A percentile compares a stretch with the other conserved stretches of the same genome.
Conservation (phyloP, 1,284 basidiomycete genomes). For the Puccinia hordei region DNA sequence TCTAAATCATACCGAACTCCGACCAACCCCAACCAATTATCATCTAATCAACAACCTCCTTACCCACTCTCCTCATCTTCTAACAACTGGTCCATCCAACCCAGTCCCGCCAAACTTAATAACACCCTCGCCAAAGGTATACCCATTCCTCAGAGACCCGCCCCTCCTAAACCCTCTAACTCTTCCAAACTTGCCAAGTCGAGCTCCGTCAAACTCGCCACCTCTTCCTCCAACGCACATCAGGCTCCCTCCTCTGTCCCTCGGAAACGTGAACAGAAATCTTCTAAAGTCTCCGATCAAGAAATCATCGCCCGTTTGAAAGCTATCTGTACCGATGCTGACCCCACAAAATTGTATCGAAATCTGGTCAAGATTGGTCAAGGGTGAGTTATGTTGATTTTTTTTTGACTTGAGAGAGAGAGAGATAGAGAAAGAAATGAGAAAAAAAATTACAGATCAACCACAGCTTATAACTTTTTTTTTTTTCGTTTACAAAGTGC, state of each 20-base stretch:
- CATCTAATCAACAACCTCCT: constrained; percentile 53
- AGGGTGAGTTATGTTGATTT: constrained; percentile 67
- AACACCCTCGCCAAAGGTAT: constrained; percentile 34
- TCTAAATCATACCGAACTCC: constrained; percentile 54
- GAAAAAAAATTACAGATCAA: too few relatives aligned
- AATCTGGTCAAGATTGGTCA: constrained; percentile 96
- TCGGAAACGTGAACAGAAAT: constrained; percentile 57
- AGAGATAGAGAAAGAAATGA: too few relatives aligned
- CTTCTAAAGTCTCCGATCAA: constrained; percentile 67
- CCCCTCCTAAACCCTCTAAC: constrained; percentile 44
- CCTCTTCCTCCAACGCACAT: constrained; percentile 63
- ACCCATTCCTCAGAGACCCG: constrained; percentile 45
- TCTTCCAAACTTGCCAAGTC: constrained; percentile 53
- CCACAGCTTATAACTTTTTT: constrained; percentile 50
- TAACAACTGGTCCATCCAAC: constrained; percentile 56
- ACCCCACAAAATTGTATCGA: constrained; percentile 89
- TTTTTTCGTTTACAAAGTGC: constrained; percentile 66
- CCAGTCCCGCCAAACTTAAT: constrained; percentile 44
- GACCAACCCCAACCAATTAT: constrained; percentile 52
- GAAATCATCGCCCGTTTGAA: constrained; percentile 87
- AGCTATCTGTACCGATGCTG: constrained; percentile 94
- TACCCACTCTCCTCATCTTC: constrained; percentile 53
- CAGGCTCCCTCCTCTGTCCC: constrained; percentile 53
- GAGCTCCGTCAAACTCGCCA: constrained; percentile 54
- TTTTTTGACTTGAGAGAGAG: too few relatives aligned